These are phyloP conservation scores for Aspergillus niger DNA, from an alignment of 2,329 filamentous ascomycete genomes.

Conservation along the genomic window DNA sequence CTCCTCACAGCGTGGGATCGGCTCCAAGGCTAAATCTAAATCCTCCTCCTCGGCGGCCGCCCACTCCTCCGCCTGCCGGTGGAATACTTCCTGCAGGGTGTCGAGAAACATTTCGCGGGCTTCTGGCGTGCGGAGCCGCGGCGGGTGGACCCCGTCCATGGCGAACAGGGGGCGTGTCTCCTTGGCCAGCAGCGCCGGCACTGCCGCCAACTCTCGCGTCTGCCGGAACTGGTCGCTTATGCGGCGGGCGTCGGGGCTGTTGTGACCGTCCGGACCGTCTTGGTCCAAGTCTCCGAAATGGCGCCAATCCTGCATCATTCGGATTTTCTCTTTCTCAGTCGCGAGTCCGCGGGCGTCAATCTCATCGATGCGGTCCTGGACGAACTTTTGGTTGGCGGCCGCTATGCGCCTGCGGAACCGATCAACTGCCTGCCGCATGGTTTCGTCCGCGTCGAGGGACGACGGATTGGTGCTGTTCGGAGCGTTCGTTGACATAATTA, in stretches of 20 bases:
- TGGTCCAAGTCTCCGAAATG: neutral
- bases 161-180: neutral
- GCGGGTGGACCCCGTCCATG: neutral
- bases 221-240: too few species aligned
- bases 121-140: neutral
- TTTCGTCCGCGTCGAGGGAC: neutral
- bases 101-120: neutral
- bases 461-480: neutral
- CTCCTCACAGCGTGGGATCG: neutral
- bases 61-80: slow-evolving; percentile 1
- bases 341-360: neutral
- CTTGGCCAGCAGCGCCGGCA: neutral
- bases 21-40: neutral
- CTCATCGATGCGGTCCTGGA: neutral
- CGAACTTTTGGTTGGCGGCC: neutral
- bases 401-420: neutral
- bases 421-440: neutral
- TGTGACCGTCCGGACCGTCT: neutral
- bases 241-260: too few species aligned
- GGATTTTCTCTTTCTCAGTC: neutral
- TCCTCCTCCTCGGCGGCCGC: neutral
- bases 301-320: neutral
- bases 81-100: neutral
- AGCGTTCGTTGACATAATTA: too few species aligned
- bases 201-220: neutral